Conservation (phyloP, 495 filamentous ascomycete species). For the Darksidea phi region DNA sequence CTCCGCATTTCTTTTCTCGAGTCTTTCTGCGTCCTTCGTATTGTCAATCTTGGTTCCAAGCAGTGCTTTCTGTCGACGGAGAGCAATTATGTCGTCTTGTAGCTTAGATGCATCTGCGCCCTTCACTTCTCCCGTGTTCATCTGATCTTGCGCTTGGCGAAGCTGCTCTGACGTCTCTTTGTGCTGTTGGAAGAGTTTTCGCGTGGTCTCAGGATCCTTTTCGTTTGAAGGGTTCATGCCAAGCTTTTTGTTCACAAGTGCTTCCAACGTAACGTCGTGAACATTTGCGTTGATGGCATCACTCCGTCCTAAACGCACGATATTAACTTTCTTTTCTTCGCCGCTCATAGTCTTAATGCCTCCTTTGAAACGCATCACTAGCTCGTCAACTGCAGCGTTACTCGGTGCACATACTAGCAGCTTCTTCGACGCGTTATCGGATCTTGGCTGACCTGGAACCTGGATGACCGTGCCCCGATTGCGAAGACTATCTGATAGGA, state of each 20-base stretch:
- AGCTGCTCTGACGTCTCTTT: conserved; percentile 71
- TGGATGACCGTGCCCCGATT: conserved; percentile 34
- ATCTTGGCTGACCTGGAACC: conserved; percentile 29
- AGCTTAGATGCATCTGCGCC: conserved; percentile 64
- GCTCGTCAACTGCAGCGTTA: conserved; percentile 95
- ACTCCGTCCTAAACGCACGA: conserved; percentile 86
- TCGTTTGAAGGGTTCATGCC: conserved; percentile 50
- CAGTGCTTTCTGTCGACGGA: conserved; percentile 71
- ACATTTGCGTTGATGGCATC: conserved; percentile 92
- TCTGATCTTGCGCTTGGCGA: conserved; percentile 59
- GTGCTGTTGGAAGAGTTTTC: conserved; percentile 79
- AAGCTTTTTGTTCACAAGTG: conserved; percentile 76
- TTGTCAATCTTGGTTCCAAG: conserved; percentile 80
- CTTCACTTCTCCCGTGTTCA: conserved; percentile 68
- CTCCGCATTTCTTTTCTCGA: conserved; percentile 73
- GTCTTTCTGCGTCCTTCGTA: conserved; percentile 78
- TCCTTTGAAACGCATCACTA: conserved; percentile 87
- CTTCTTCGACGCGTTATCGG: conserved; percentile 60
- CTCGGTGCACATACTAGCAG: conserved; percentile 92
- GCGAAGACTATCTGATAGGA: conserved; percentile 63
- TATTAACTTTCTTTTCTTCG: conserved; percentile 66
- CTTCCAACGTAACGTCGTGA: conserved; percentile 88
- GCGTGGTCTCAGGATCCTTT: conserved; percentile 57
- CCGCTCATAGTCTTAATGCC: conserved; percentile 80
- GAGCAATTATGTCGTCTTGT: conserved; percentile 69